Base-by-base conservation (phyloP, 2,329 filamentous ascomycete genomes). In the Claviceps digitariae region DNA sequence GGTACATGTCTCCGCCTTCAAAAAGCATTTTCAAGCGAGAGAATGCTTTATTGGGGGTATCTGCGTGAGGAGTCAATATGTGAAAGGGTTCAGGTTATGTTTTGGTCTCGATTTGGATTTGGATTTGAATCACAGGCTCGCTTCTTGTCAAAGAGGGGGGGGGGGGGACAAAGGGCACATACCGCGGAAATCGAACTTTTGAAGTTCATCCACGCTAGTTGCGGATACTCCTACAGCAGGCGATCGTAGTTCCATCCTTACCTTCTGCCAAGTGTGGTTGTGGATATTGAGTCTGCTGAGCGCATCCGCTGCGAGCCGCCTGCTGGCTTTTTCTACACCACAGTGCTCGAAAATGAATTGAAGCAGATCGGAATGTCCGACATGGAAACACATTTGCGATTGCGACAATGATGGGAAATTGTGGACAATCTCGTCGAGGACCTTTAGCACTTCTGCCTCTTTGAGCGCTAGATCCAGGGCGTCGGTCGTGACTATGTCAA, bases 381-480 rank as follows among this genome's bases (percentile, higher is more conserved):
- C 68, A 58, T 95, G 84, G 60, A 96, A 94, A 63, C 87, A 94
- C 81, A 96, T 89, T 27, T 82, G 79, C 2, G 78, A 77, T 0
- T 81, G 76, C 10, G 80, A 77, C 13, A 95, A 73, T 2, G 84
- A 82, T 0, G 90, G 90, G 57, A 97, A 90, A 5, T 84, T 79
- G 49, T 83, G 77, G 17, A 94, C 78, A 43, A 96, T 86, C 65
- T 98, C 93, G 64, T 98, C 93, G 23, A 97, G 72, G 2, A 97
- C 90, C 62, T 96, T 97, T 60, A 98, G 80, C 0, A 90, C 84
- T 67, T 97, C 91, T 0, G 91, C 91, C 67, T 98, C 93, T 62
- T 95, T 94, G 53, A 96, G 68, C 1, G 90, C 85, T 47, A 95
- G 73, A 62, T 97, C 90, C 5, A 90, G 69, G 1, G 85, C 84